Evolutionary conservation across 768 basidiomycete genomes (phyloP).

Genomic region (Rhodotorula diobovata): DNA sequence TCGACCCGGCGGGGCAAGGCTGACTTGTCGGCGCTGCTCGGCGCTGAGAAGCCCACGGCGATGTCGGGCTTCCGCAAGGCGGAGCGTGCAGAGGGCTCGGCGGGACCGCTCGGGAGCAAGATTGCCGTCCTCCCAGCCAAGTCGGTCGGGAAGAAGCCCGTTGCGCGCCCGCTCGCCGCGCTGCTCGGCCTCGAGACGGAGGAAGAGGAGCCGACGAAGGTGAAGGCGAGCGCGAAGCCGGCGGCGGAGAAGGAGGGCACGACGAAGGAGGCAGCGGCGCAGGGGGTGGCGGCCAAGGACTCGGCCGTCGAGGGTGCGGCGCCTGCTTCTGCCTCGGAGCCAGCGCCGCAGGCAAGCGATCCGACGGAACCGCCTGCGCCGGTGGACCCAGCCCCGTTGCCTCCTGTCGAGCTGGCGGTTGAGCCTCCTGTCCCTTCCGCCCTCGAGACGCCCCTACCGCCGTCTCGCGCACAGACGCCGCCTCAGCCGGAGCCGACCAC

Average conservation of each 20-base stretch:
- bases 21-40: conserved; percentile 29
- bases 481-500: background rate
- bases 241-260: too few relatives aligned
- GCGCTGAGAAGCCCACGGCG: conserved; percentile 30
- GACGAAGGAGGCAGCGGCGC: too few relatives aligned
- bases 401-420: background rate
- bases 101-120: conserved; percentile 9
- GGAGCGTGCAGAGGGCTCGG: background rate
- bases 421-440: background rate
- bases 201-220: conserved; percentile 5
- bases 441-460: conserved; percentile 18
- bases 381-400: background rate
- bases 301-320: too few relatives aligned
- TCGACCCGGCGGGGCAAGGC: background rate
- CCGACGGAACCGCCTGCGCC: too few relatives aligned
- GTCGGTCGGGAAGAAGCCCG: conserved; percentile 27
- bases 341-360: too few relatives aligned
- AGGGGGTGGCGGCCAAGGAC: too few relatives aligned
- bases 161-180: conserved; percentile 29
- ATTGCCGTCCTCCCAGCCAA: conserved; percentile 16
- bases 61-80: conserved; percentile 17
- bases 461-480: conserved; percentile 9
- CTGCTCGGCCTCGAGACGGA: conserved; percentile 34
- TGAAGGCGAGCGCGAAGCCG: too few relatives aligned
- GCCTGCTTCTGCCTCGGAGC: background rate